Evolutionary conservation across 345 rosid species (phyloP), one percentile per base, ranked within the genome.

Genomic region (Corymbia maculata): DNA sequence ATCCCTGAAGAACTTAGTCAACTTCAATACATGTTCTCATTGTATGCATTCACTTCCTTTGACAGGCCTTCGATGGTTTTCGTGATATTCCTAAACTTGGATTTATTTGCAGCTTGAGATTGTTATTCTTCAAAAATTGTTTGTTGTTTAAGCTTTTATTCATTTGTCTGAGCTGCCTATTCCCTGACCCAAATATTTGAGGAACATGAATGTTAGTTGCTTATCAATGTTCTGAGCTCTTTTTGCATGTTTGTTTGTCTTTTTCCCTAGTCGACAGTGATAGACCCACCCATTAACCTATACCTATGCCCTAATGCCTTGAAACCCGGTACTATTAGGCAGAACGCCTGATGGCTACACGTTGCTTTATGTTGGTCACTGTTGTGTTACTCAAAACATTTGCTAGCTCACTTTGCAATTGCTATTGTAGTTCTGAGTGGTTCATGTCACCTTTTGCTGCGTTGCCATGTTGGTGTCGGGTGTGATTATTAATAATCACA

Each of bases 1-100:
- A 95, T 98, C 89, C 99, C 99, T 9, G 93, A 92, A 90, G 99
- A 95, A 92, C 95, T 97, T 32, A 90, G 93, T 91, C 99, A 94
- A 89, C 96, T 97, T 66, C 98, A 95, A 89, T 93, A 91, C 93
- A 52, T 97, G 91, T 85, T 91, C 89, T 93, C 94, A 22, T 90
- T 98, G 99, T 96, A 91, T 93, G 98, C 87, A 79, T 51, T 51
- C 36, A 42, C 82, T 75, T 28, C 49, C 49, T 42, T 75, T 5
- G 49, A 75, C 42, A 21, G 82, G 82, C 82, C 82, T 75, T 42
- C 0, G 82, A 75, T 75, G 49, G 26, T 75, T 75, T 75, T 19
- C 26, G 36, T 75, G 19, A 36, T 75, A 75, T 75, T 75, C 49
- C 49, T 75, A 75, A 75, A 75, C 49, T 75, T 19, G 82, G 49